Evolutionary conservation across 495 filamentous ascomycete species (phyloP).

Genomic region (Immersiella caudata): DNA sequence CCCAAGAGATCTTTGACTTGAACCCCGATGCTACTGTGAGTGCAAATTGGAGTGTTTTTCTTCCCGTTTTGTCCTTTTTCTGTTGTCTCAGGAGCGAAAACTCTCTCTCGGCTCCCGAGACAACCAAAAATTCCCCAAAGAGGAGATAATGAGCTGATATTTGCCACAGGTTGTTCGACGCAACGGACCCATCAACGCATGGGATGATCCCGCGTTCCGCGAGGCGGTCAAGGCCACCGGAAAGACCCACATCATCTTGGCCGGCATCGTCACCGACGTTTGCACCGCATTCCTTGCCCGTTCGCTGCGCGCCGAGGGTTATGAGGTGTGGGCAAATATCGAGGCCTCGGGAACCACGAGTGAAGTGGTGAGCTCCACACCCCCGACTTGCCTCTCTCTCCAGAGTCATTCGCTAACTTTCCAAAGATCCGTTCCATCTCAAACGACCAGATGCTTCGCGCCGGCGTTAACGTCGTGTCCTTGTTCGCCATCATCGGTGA

Average conservation of each 20-base stretch:
- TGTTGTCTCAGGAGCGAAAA: too few species aligned
- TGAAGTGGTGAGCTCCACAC: constrained; percentile 44
- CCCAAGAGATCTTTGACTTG: constrained; percentile 69
- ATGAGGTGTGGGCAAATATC: constrained; percentile 75
- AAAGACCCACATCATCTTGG: constrained; percentile 72
- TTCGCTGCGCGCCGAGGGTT: constrained; percentile 70
- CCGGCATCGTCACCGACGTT: constrained; percentile 76
- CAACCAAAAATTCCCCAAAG: too few species aligned
- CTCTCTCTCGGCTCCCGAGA: too few species aligned
- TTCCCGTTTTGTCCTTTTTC: too few species aligned
- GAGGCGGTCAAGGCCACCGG: constrained; percentile 65
- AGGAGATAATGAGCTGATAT: too few species aligned
- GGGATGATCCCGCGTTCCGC: constrained; percentile 75
- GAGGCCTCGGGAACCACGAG: constrained; percentile 66
- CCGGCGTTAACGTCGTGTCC: constrained; percentile 67
- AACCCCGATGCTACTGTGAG: constrained; percentile 69
- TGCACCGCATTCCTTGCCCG: constrained; percentile 76
- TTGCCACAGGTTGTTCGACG: too few species aligned
- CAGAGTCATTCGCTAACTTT: neutral
- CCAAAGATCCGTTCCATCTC: constrained; percentile 51
- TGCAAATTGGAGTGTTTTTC: too few species aligned
- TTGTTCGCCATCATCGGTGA: constrained; percentile 71
- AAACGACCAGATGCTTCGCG: constrained; percentile 66
- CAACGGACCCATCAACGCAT: constrained; percentile 77
- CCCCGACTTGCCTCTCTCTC: neutral